A percentile compares a stretch with the other conserved stretches of the same genome.
Evolutionary conservation across 2,329 filamentous ascomycete genomes (phyloP).

Genomic region (Penicillium sp.): DNA sequence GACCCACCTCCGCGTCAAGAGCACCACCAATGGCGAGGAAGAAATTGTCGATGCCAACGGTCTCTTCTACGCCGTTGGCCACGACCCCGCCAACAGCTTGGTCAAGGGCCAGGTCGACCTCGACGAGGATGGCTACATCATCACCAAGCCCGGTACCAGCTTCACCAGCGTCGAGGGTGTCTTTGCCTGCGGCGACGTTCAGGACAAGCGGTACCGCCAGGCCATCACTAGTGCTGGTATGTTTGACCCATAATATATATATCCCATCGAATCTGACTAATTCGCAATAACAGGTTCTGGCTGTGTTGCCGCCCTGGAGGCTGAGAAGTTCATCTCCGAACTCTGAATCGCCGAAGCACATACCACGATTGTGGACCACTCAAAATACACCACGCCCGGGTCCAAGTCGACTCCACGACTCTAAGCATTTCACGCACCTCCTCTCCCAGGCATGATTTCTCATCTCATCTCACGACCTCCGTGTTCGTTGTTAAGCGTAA

Average conservation of each 20-base stretch:
- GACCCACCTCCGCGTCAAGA: conserved; percentile 80
- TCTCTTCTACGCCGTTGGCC: conserved; percentile 94
- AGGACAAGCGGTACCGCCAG: conserved; percentile 97
- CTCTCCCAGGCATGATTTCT: too few species aligned
- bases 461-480: conserved; percentile 12
- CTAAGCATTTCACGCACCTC: too few species aligned
- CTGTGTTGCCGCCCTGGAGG: conserved; percentile 92
- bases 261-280: conserved; percentile 16
- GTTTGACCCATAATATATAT: conserved; percentile 28
- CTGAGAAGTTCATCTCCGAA: conserved; percentile 88
- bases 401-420: neutral
- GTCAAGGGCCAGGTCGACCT: conserved; percentile 87
- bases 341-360: too few species aligned
- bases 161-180: conserved; percentile 86
- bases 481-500: conserved; percentile 4
- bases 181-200: conserved; percentile 94
- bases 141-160: conserved; percentile 84
- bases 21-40: conserved; percentile 70
- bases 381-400: too few species aligned
- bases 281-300: conserved; percentile 66
- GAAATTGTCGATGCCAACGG: conserved; percentile 88
- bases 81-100: conserved; percentile 87
- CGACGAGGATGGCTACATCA: conserved; percentile 85
- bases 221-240: conserved; percentile 94
- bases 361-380: too few species aligned